Conservation (phyloP, 169 alveolate genomes). For the Eimeria necatrix region DNA sequence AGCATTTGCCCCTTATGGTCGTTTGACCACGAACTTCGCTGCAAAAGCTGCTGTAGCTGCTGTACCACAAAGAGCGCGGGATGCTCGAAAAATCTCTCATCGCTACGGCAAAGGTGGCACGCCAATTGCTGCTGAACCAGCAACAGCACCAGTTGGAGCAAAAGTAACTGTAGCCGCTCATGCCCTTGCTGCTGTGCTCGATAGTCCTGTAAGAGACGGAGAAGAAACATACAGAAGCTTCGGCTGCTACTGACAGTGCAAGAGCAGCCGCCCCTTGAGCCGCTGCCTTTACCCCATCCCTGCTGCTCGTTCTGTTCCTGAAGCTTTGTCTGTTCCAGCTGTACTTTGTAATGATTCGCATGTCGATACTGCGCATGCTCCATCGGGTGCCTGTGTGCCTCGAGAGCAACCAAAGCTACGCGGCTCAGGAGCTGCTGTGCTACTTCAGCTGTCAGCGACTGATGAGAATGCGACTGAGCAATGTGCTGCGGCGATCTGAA, state of each 20-base stretch:
- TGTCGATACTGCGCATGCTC: background rate
- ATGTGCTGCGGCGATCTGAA: background rate
- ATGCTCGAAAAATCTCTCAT: background rate
- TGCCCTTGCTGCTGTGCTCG: constrained; percentile 35
- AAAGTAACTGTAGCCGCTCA: constrained; percentile 53
- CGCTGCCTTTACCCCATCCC: background rate
- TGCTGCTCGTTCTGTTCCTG: constrained; percentile 18
- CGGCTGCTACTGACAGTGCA: constrained; percentile 61
- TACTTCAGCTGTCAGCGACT: constrained; percentile 60
- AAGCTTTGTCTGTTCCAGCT: background rate
- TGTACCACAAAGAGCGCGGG: constrained; percentile 23
- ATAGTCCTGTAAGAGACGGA: background rate
- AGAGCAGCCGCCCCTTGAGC: background rate
- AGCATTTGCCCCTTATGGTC: background rate
- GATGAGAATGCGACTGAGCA: constrained; percentile 17
- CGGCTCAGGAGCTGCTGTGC: constrained; percentile 69
- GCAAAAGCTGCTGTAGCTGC: constrained; percentile 41
- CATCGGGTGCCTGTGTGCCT: constrained; percentile 25
- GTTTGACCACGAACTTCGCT: background rate
- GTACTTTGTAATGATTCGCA: background rate
- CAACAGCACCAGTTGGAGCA: constrained; percentile 74
- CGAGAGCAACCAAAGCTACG: background rate
- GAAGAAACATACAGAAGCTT: constrained; percentile 19
- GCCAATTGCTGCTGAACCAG: constrained; percentile 48
- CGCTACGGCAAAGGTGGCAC: constrained; percentile 35